These are phyloP conservation scores for Teratosphaeria nubilosa DNA, from an alignment of 2,329 filamentous ascomycete genomes.

Conservation along the genomic window DNA sequence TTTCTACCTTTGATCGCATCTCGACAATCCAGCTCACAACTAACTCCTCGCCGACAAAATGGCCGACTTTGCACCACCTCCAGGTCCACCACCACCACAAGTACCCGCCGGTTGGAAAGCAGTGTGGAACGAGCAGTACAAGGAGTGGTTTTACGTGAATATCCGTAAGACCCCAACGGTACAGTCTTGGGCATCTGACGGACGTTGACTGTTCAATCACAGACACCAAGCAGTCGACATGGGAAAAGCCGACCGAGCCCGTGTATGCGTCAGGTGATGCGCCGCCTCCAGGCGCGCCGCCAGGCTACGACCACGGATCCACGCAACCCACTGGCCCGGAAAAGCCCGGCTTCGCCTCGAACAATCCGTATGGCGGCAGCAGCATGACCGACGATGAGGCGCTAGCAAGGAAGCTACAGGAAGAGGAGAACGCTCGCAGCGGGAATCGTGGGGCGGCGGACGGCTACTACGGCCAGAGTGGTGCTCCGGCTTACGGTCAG, in stretches of 20 bases:
- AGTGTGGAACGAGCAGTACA: slow-evolving; percentile 79
- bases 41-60: slow-evolving; percentile 6
- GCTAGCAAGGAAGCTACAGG: slow-evolving; percentile 67
- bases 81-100: slow-evolving; percentile 22
- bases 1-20: neutral
- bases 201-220: neutral
- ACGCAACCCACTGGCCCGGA: slow-evolving; percentile 35
- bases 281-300: slow-evolving; percentile 52
- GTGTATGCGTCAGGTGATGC: slow-evolving; percentile 43
- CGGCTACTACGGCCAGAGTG: slow-evolving; percentile 35
- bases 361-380: slow-evolving; percentile 49
- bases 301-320: slow-evolving; percentile 47
- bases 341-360: slow-evolving; percentile 44
- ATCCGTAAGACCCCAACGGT: slow-evolving; percentile 31
- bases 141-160: slow-evolving; percentile 92
- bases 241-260: slow-evolving; percentile 70
- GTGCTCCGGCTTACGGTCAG: neutral
- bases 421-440: slow-evolving; percentile 62
- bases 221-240: slow-evolving; percentile 77
- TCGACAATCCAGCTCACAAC: neutral
- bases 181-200: neutral
- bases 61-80: slow-evolving; percentile 25
- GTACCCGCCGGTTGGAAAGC: slow-evolving; percentile 72
- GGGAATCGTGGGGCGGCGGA: slow-evolving; percentile 37
- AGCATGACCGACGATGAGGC: slow-evolving; percentile 56